Evolutionary conservation across 2,329 filamentous ascomycete species (phyloP), one percentile per base, ranked within the genome.

Genomic region (Penicillium decumbens): DNA sequence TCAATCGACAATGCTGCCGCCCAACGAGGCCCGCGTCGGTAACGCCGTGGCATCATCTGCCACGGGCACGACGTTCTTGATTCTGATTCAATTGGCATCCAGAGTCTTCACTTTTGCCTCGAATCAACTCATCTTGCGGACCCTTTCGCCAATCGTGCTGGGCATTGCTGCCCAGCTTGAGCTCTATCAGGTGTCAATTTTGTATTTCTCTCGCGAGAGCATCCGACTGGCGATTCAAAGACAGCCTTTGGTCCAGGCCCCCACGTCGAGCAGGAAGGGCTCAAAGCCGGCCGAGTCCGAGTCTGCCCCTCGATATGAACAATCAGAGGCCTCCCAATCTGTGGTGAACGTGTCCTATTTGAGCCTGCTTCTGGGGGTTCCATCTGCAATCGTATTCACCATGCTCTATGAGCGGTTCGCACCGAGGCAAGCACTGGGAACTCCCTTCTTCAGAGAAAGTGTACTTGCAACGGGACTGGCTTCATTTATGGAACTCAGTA

Each of bases 131-230:
- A 81, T 98, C 27, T 80, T 98, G 6, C 88, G 92, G 30, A 92
- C 88, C 66, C 76, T 97, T 39, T 95, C 90, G 1, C 91, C 93
- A 0, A 81, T 86, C 50, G 78, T 95, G 0, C 80, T 98, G 1
- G 93, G 92, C 5, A 78, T 95, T 4, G 87, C 91, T 1, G 86
- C 91, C 0, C 93, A 96, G 68, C 80, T 98, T 3, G 93, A 98
- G 63, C 83, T 97, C 0, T 96, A 91, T 69, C 91, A 92, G 51
- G 86, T 95, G 39, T 89, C 90, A 0, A 85, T 95, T n/a, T 79
- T 98, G 0, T 96, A 95, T 70, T 97, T 98, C 64, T 87, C 93
- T 0, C 81, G 93, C 33, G 93, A 98, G 72, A 92, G 87, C 62
- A 75, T 97, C 42, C 85, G 93, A 13, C 86, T 95, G n/a, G 90